A percentile compares a stretch with the other conserved stretches of the same genome.
phyloP scores from a whole-genome alignment of 768 basidiomycete species.

The Sporobolomyces pararoseus region DNA sequence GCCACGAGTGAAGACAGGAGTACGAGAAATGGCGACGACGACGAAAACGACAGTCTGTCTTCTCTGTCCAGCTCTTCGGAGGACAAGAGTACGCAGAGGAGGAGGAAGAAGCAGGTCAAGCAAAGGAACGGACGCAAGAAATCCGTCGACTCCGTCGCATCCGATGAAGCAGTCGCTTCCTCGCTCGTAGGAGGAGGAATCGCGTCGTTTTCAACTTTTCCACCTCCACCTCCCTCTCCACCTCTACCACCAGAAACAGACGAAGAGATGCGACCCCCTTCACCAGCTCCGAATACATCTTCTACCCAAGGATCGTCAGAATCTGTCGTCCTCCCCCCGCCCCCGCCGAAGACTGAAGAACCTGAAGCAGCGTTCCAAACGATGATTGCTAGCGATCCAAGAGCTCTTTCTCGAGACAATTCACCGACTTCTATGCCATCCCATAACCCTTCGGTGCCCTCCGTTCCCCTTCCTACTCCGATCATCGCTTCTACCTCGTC shows the following conservation, averaged over 20 bases:
- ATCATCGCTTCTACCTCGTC: background rate
- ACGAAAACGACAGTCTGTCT: slow-evolving; percentile 14
- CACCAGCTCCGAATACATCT: background rate
- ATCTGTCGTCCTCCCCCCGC: too few species aligned
- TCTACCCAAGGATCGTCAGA: too few species aligned
- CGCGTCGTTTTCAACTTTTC: slow-evolving; percentile 8
- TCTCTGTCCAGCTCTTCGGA: slow-evolving; percentile 5
- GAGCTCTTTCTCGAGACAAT: slow-evolving; percentile 5
- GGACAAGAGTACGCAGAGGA: background rate
- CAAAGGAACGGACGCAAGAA: background rate
- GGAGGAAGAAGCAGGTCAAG: background rate
- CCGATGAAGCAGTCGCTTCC: background rate
- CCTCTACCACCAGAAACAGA: background rate
- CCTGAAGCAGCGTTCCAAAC: background rate
- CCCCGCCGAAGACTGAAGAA: too few species aligned
- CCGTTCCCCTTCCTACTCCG: background rate
- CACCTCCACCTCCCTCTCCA: slow-evolving; percentile 8
- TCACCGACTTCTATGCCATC: background rate
- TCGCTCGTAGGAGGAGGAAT: background rate
- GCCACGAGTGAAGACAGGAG: background rate
- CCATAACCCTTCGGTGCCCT: background rate
- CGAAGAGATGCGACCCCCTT: background rate
- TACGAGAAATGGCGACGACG: background rate
- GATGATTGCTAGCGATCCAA: background rate
- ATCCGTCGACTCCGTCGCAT: background rate